phyloP scores from a whole-genome alignment of 2,329 filamentous ascomycete genomes.

The Fusarium bulbicola region DNA sequence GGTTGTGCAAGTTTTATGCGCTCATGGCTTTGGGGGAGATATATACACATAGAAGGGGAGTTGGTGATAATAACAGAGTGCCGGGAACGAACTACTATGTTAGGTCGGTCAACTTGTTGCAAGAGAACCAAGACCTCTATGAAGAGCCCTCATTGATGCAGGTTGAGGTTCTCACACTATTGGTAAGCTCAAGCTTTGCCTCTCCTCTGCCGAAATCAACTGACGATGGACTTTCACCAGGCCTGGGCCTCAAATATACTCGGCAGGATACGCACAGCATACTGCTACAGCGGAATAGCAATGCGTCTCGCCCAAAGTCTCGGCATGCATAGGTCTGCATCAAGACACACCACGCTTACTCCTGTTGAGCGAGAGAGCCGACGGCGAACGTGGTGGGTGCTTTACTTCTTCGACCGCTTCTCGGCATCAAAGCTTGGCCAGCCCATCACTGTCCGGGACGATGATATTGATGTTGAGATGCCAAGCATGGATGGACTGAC shows the following conservation, averaged over 20 bases:
- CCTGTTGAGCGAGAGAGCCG: conserved; percentile 41
- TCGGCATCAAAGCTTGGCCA: conserved; percentile 47
- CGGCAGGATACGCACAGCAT: conserved; percentile 47
- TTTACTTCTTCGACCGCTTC: conserved; percentile 48
- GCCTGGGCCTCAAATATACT: conserved; percentile 47
- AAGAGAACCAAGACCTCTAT: conserved; percentile 47
- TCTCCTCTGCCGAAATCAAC: background rate
- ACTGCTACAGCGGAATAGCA: conserved; percentile 46
- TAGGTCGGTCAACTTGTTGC: conserved; percentile 50
- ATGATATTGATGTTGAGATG: conserved; percentile 47
- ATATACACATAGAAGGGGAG: conserved; percentile 51
- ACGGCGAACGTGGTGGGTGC: conserved; percentile 46
- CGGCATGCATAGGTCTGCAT: conserved; percentile 52
- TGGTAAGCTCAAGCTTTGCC: background rate
- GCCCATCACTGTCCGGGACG: conserved; percentile 44
- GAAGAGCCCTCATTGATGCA: conserved; percentile 55
- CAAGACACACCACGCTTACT: conserved; percentile 23
- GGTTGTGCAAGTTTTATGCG: conserved; percentile 55
- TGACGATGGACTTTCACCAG: background rate
- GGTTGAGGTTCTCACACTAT: conserved; percentile 51
- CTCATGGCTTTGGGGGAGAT: conserved; percentile 56
- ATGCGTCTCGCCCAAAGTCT: conserved; percentile 53
- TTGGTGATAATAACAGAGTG: conserved; percentile 42
- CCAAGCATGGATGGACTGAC: conserved; percentile 44
- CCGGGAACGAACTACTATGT: conserved; percentile 56